Evolutionary conservation across 1,284 basidiomycete genomes (phyloP), one percentile per base, ranked within the genome.

Genomic region (Pascua sp.): DNA sequence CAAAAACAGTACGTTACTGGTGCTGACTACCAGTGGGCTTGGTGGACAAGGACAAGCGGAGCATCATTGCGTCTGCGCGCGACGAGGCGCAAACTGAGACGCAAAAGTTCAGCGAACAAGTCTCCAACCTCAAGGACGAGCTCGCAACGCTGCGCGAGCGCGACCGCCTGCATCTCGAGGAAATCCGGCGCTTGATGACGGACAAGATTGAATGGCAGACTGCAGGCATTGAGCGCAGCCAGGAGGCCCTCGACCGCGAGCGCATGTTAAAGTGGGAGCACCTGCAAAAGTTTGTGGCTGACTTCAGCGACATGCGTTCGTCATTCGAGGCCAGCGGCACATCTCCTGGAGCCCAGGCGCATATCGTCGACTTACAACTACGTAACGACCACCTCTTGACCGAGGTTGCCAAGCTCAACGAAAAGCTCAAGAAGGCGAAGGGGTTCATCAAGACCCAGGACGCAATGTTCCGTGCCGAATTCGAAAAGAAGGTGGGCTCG

Each of bases 391-490:
- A 80, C 55, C 76, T 89, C 52, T 86, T 87, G 61, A 86, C 87
- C 67, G 84, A 89, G 56, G 77, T 85, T 55, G 89, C 88, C 76
- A 85, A 83, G 12, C 72, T 83, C 1, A 83, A 86, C 62, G 90
- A 91, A 62, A 92, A 91, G 73, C 80, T 96, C 49, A 73, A 81
- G 62, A 93, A 93, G 76, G 90, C 91, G 5, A 86, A 86, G 66
- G 81, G 91, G 87, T 93, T 95, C 75, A 93, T 96, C 80, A 90
- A 90, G 75, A 83, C 86, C 52, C 93, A 96, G 75, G 91, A 95
- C 78, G 89, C 90, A 65, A 80, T 91, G 38, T 88, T 70, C 58
- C 59, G 61, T 41, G 66, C 63, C 37, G 61, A 66, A 38, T 55
- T 63, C 38, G 53, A 63, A 11, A 64, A 59, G 18, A 41, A 53